phyloP scores from a whole-genome alignment of 2,329 filamentous ascomycete species.

The Phialocephala sp. region DNA sequence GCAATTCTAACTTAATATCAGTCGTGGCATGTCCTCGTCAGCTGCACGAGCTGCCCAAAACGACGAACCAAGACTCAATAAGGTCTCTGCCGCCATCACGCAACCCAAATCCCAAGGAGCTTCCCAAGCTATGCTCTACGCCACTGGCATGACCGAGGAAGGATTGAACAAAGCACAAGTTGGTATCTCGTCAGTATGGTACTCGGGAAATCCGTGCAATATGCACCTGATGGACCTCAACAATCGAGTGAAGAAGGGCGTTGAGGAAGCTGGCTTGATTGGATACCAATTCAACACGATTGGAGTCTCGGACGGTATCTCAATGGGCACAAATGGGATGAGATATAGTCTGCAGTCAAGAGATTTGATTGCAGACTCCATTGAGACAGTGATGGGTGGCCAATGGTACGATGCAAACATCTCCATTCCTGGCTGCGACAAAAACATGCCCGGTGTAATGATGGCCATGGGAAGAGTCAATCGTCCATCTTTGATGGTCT shows the following conservation, averaged over 20 bases:
- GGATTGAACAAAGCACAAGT: conserved; percentile 98
- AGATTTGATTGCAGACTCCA: conserved; percentile 96
- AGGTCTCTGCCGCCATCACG: conserved; percentile 82
- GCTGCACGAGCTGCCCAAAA: conserved; percentile 37
- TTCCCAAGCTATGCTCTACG: conserved; percentile 98
- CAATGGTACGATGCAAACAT: conserved; percentile 99
- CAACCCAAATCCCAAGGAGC: conserved; percentile 98
- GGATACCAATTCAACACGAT: conserved; percentile 99
- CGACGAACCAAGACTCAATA: conserved; percentile 68
- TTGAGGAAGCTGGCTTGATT: conserved; percentile 77
- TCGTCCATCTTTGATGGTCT: conserved; percentile 95
- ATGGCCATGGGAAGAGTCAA: conserved; percentile 97
- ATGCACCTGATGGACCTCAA: conserved; percentile 92
- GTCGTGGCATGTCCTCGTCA: conserved; percentile 41
- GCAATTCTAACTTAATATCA: conserved; percentile 29
- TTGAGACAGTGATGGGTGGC: conserved; percentile 98
- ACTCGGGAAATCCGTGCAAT: conserved; percentile 97
- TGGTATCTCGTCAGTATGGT: conserved; percentile 98
- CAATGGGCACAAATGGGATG: conserved; percentile 98
- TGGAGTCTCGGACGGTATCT: conserved; percentile 95
- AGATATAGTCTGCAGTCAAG: conserved; percentile 91
- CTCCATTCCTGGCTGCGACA: conserved; percentile 96
- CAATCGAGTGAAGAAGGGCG: conserved; percentile 61
- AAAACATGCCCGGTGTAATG: conserved; percentile 96
- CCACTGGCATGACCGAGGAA: conserved; percentile 82